These are phyloP conservation scores for Leonotis leonurus DNA, from an alignment of 257 asterid genomes.

Conservation along the genomic window DNA sequence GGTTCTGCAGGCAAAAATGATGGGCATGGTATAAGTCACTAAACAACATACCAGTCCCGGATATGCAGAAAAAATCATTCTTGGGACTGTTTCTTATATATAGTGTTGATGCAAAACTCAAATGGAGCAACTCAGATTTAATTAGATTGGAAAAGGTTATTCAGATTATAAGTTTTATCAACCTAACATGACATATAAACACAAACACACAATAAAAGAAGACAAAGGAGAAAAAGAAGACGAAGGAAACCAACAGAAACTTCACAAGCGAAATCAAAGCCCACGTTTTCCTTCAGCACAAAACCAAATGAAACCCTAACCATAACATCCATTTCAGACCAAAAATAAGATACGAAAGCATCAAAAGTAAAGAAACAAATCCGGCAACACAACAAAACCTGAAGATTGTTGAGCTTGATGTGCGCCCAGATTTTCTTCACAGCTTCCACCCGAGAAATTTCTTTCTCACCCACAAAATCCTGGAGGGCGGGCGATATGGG, in stretches of 20 bases:
- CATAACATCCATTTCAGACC: neutral
- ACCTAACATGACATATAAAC: neutral
- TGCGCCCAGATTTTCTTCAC: slow-evolving; percentile 55
- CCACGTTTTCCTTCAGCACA: neutral
- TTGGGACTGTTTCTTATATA: neutral
- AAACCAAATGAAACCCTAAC: neutral
- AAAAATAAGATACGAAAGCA: neutral
- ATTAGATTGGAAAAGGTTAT: no score
- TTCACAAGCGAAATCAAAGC: neutral
- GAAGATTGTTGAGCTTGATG: slow-evolving; percentile 53
- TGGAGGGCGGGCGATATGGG: slow-evolving; percentile 45
- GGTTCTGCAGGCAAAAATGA: slow-evolving; percentile 37
- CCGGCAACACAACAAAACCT: slow-evolving; percentile 21
- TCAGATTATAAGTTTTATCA: neutral
- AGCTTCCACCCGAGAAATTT: slow-evolving; percentile 46
- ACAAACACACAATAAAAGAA: neutral
- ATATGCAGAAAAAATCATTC: no score
- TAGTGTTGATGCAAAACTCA: neutral
- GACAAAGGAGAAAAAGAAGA: neutral
- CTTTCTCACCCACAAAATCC: slow-evolving; percentile 40
- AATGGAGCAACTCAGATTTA: neutral
- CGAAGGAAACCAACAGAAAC: neutral
- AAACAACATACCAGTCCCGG: neutral
- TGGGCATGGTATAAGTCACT: neutral
- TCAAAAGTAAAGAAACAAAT: neutral